Percentiles rank a stretch among this genome's conserved stretches.
Evolutionary conservation across 169 alveolate genomes (phyloP).

Genomic region (Plasmodium fragile): DNA sequence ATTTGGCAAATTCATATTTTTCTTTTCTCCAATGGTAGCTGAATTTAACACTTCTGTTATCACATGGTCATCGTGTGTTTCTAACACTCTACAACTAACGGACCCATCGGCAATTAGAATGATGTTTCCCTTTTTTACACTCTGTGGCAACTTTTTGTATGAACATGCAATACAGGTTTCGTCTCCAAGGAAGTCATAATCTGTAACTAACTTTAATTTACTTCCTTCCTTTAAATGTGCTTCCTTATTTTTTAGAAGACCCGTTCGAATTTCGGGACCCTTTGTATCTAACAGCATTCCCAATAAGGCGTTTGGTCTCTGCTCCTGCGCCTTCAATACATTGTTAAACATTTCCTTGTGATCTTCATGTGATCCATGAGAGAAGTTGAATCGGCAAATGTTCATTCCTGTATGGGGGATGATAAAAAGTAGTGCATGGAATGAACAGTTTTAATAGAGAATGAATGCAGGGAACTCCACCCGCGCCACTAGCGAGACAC

Average conservation of each 20-base stretch:
- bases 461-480: neutral
- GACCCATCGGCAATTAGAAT: constrained; percentile 98
- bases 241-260: constrained; percentile 93
- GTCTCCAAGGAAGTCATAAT: constrained; percentile 95
- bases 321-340: constrained; percentile 93
- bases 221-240: constrained; percentile 93
- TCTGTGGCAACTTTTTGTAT: constrained; percentile 93
- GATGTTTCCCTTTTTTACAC: constrained; percentile 95
- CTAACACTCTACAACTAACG: constrained; percentile 93
- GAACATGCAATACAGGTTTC: constrained; percentile 94
- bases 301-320: constrained; percentile 93
- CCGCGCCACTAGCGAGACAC: neutral
- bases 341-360: constrained; percentile 91
- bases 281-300: constrained; percentile 99
- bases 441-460: neutral
- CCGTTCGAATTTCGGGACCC: constrained; percentile 99
- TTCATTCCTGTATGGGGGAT: constrained; percentile 92
- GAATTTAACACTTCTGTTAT: constrained; percentile 92
- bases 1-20: constrained; percentile 99
- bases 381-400: constrained; percentile 97
- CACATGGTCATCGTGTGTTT: constrained; percentile 89
- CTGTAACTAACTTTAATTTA: constrained; percentile 94
- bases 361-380: constrained; percentile 98
- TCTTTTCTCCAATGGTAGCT: constrained; percentile 96
- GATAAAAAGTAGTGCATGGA: neutral